These are phyloP conservation scores for Coprinellus micaceus DNA, from an alignment of 768 basidiomycete genomes.

Conservation along the genomic window DNA sequence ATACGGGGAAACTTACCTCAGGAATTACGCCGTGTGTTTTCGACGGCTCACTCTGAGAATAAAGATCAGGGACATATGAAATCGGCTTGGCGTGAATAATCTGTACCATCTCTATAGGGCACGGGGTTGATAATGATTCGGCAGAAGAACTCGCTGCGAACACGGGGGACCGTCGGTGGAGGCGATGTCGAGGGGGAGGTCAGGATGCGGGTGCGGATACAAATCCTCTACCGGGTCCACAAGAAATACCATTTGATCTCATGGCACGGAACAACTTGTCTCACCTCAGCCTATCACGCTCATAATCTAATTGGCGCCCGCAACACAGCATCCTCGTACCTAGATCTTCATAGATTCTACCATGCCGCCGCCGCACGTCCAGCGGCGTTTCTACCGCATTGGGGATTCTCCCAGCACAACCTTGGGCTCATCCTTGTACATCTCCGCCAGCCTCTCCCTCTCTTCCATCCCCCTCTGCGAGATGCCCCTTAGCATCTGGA, in stretches of 20 bases:
- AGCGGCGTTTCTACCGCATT: not conserved
- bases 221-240: not conserved
- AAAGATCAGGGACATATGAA: constrained; percentile 14
- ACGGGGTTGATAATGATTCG: not conserved
- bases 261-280: not conserved
- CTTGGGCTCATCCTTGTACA: constrained; percentile 43
- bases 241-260: constrained; percentile 4
- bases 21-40: constrained; percentile 14
- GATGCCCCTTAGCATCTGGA: constrained; percentile 42
- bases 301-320: not conserved
- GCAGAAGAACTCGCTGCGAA: constrained; percentile 8
- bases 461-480: constrained; percentile 44
- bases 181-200: not conserved
- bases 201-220: not conserved
- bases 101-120: constrained; percentile 20
- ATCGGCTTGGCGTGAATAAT: constrained; percentile 20
- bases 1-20: constrained; percentile 19
- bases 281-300: not conserved
- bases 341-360: too few species aligned
- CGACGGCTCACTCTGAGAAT: constrained; percentile 10
- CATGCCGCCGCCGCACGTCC: too few species aligned
- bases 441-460: constrained; percentile 30
- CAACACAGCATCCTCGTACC: too few species aligned
- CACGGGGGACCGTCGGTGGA: not conserved
- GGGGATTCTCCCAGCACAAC: constrained; percentile 31